A percentile compares a stretch with the other conserved stretches of the same genome.
phyloP scores from a whole-genome alignment of 1,284 basidiomycete species.

The Moesziomyces antarcticus region DNA sequence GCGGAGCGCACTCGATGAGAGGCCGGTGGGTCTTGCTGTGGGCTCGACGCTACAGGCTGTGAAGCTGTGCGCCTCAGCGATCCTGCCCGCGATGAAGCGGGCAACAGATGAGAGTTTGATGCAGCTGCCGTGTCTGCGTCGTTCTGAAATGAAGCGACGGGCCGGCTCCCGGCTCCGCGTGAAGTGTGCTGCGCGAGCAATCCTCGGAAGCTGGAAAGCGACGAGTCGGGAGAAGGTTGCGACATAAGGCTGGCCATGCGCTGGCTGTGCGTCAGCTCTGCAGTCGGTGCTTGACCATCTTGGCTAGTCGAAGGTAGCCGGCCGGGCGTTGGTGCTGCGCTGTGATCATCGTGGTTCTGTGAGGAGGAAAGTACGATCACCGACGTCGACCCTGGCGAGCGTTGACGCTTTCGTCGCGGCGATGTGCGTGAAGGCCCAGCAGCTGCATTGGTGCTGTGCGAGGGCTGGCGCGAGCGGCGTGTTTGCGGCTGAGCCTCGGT shows the following conservation, averaged over 20 bases:
- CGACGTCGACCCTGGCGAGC: slow-evolving; percentile 14
- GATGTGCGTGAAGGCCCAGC: slow-evolving; percentile 29
- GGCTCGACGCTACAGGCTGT: slow-evolving; percentile 22
- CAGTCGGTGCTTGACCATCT: background rate
- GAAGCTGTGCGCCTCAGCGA: slow-evolving; percentile 34
- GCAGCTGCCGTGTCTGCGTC: background rate
- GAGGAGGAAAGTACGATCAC: slow-evolving; percentile 35
- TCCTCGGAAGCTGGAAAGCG: slow-evolving; percentile 36
- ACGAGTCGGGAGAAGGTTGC: slow-evolving; percentile 31
- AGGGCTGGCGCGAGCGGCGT: slow-evolving; percentile 4
- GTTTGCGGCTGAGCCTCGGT: slow-evolving; percentile 1
- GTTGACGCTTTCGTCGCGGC: slow-evolving; percentile 6
- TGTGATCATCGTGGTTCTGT: slow-evolving; percentile 11
- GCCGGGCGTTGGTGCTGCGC: background rate
- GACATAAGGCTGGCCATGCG: slow-evolving; percentile 25
- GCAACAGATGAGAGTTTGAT: slow-evolving; percentile 5
- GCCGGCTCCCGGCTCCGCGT: background rate
- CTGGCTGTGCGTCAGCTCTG: slow-evolving; percentile 9
- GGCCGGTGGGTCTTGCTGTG: slow-evolving; percentile 32
- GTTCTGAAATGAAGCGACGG: background rate
- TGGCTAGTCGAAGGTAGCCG: background rate
- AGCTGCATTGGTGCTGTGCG: background rate
- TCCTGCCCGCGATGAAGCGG: slow-evolving; percentile 14
- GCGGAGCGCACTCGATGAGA: slow-evolving; percentile 3
- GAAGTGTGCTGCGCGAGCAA: slow-evolving; percentile 14